Evolutionary conservation across 805 yeast species (phyloP).

Genomic region (Cyberlindnera nakhonratchasimensis): DNA sequence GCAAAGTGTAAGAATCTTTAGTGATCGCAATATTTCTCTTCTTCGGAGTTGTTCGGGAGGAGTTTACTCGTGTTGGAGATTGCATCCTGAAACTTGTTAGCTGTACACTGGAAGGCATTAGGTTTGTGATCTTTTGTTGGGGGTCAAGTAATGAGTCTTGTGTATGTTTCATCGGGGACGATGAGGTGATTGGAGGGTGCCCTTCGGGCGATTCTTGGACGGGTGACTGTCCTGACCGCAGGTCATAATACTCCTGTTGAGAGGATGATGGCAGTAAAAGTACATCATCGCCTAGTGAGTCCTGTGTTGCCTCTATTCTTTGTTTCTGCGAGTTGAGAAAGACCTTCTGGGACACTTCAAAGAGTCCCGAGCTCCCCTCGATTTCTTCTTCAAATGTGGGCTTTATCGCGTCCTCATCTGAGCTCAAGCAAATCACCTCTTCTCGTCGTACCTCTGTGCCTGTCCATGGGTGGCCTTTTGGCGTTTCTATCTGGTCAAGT

Average conservation of each 20-base stretch:
- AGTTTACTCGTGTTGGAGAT: constrained; percentile 21
- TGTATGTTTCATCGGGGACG: constrained; percentile 9
- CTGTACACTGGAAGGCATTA: constrained; percentile 22
- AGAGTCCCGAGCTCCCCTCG: constrained; percentile 9
- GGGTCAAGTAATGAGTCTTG: not conserved
- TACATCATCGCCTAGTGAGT: no score
- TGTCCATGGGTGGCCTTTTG: no score
- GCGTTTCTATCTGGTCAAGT: not conserved
- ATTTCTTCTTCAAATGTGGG: constrained; percentile 2
- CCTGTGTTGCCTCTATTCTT: not conserved
- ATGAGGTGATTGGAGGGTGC: constrained; percentile 3
- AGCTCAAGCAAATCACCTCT: constrained; percentile 4
- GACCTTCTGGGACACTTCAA: constrained; percentile 18
- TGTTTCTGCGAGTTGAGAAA: constrained; percentile 15
- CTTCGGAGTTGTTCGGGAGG: constrained; percentile 17
- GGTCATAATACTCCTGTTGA: constrained; percentile 10
- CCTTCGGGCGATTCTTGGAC: not conserved
- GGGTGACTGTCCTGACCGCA: constrained; percentile 16
- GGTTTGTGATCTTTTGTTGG: not conserved
- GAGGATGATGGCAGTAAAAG: constrained; percentile 2
- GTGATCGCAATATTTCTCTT: constrained; percentile 13
- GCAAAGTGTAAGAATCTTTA: constrained; percentile 21
- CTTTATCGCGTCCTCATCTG: not conserved
- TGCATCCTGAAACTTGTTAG: constrained; percentile 26
- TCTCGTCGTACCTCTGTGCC: no score